Conservation (phyloP, 2,329 filamentous ascomycete genomes). For the Clonostachys byssicola region DNA sequence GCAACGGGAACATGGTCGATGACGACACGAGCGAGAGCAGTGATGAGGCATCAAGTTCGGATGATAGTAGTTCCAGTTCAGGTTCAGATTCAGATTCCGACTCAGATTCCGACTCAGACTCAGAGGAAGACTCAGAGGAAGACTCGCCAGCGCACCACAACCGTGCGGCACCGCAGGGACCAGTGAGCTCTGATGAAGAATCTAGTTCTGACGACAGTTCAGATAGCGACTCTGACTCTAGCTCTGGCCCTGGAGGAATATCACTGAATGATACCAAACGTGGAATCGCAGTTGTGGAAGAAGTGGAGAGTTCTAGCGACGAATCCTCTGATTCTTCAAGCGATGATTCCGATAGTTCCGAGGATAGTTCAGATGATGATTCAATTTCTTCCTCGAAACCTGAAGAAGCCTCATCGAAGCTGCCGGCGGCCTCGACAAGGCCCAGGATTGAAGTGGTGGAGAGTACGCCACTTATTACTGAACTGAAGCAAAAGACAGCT, state of each 20-base stretch:
- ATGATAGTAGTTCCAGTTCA: neutral
- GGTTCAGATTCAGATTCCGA: constrained; percentile 15
- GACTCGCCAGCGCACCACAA: constrained; percentile 17
- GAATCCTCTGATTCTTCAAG: neutral
- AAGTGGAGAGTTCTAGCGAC: neutral
- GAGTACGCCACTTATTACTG: no score
- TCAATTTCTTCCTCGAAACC: constrained; percentile 22
- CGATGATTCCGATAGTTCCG: neutral
- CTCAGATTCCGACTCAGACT: constrained; percentile 12
- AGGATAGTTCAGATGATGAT: constrained; percentile 5
- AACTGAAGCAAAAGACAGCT: no score
- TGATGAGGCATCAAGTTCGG: no score
- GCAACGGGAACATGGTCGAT: no score
- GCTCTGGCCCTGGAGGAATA: neutral
- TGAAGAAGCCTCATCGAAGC: constrained; percentile 30
- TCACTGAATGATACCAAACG: no score
- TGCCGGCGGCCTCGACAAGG: constrained; percentile 1
- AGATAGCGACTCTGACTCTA: constrained; percentile 9
- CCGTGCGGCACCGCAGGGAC: no score
- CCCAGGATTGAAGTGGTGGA: no score
- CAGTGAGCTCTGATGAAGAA: neutral
- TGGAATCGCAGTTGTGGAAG: neutral
- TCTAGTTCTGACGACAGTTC: constrained; percentile 2
- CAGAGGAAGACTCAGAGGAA: constrained; percentile 26
- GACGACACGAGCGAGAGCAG: no score